Percentiles rank a stretch among this genome's conserved stretches.
Evolutionary conservation across 2,329 filamentous ascomycete genomes (phyloP).

Genomic region (Macroventuria anomochaeta): DNA sequence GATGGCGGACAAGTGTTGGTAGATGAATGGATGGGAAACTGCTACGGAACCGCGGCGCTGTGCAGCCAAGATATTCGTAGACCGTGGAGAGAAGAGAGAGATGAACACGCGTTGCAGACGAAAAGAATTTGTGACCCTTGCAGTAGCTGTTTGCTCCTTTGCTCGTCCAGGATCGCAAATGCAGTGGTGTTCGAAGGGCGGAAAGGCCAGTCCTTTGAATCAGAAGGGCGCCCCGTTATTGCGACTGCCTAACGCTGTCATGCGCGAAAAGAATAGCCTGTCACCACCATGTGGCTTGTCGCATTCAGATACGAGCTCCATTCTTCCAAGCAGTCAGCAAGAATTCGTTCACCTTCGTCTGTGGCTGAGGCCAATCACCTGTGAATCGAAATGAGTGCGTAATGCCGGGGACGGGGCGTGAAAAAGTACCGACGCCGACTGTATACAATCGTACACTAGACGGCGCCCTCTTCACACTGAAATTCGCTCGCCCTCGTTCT

Average conservation of each 20-base stretch:
- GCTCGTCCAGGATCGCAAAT: background rate
- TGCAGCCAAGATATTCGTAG: background rate
- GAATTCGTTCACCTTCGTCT: background rate
- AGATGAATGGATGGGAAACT: background rate
- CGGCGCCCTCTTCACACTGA: background rate
- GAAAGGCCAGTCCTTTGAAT: constrained; percentile 1
- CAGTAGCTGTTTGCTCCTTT: background rate
- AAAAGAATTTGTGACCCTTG: background rate
- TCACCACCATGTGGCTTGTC: background rate
- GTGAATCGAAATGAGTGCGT: background rate
- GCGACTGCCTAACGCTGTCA: constrained; percentile 4
- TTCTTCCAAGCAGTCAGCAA: constrained; percentile 5
- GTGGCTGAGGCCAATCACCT: background rate
- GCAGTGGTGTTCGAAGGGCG: background rate
- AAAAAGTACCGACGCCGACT: background rate
- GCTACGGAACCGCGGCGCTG: too few species aligned
- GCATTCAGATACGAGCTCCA: constrained; percentile 1
- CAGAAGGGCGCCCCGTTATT: constrained; percentile 5
- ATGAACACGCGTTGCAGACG: background rate
- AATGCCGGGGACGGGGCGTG: constrained; percentile 6
- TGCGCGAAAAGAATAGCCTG: background rate
- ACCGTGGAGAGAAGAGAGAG: background rate
- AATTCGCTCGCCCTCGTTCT: background rate
- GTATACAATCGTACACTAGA: background rate
- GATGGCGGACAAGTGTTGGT: background rate